Conservation (phyloP, 2,329 filamentous ascomycete genomes). For the Aureobasidium mangrovei region DNA sequence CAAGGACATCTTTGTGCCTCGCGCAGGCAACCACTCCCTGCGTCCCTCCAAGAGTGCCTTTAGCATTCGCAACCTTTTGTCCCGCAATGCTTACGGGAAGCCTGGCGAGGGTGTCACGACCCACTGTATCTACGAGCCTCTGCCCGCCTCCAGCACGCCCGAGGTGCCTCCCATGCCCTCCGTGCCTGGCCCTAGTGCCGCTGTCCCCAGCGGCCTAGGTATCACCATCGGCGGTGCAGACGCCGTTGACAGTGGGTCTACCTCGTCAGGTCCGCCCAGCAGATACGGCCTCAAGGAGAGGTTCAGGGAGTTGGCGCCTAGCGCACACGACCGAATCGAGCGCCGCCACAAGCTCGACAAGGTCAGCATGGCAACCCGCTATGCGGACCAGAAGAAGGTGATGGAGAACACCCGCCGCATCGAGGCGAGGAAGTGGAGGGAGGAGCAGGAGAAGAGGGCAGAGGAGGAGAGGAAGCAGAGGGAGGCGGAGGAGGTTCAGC, state of each 20-base stretch:
- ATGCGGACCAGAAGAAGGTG: too few species aligned
- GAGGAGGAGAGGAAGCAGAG: too few species aligned
- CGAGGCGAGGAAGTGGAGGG: too few species aligned
- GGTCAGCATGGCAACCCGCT: not conserved
- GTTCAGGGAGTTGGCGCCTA: not conserved
- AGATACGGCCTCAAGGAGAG: not conserved
- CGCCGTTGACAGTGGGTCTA: too few species aligned
- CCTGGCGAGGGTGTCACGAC: not conserved
- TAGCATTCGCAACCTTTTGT: conserved; percentile 2
- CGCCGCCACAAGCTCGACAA: not conserved
- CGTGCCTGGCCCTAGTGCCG: not conserved
- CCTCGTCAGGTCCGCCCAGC: too few species aligned
- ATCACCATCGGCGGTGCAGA: not conserved
- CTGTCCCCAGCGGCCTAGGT: not conserved
- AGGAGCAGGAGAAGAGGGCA: too few species aligned
- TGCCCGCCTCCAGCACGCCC: not conserved
- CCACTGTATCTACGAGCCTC: not conserved
- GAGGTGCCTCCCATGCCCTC: not conserved
- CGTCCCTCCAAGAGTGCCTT: not conserved
- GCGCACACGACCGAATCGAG: not conserved
- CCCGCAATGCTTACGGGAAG: not conserved
- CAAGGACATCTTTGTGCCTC: not conserved
- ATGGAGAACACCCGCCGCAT: too few species aligned
- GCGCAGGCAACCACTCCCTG: not conserved
- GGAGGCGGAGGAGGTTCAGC: too few species aligned